A percentile compares a stretch with the other conserved stretches of the same genome.
Evolutionary conservation across 441 rosid genomes (phyloP).

Genomic region (Omphalea diandra): DNA sequence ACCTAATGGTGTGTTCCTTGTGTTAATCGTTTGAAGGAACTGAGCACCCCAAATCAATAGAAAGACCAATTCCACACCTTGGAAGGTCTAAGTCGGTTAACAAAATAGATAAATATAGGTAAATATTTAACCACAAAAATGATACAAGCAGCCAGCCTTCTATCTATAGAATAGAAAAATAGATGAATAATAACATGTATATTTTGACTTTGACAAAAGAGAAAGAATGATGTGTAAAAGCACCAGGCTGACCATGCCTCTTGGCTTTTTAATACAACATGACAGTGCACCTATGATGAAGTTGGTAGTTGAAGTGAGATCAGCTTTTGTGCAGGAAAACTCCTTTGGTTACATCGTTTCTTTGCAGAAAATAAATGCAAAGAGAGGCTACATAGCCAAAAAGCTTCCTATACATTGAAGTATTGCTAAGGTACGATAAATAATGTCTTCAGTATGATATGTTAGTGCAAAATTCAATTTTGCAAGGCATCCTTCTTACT

Average conservation of each 20-base stretch:
- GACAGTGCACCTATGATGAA: not conserved
- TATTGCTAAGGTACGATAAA: not conserved
- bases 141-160: not conserved
- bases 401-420: slow-evolving; percentile 8
- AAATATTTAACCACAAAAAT: not conserved
- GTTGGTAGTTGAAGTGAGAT: not conserved
- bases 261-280: slow-evolving; percentile 15
- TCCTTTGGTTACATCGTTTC: slow-evolving; percentile 2
- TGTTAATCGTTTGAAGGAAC: not conserved
- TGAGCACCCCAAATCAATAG: not conserved
- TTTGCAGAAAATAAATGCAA: not conserved
- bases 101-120: not conserved
- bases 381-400: slow-evolving; percentile 6
- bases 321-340: not conserved
- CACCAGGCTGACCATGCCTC: not conserved
- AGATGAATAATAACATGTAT: not conserved
- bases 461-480: slow-evolving; percentile 1
- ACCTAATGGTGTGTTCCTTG: too few species aligned
- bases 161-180: not conserved
- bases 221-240: not conserved
- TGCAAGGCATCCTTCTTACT: slow-evolving; percentile 28
- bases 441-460: not conserved
- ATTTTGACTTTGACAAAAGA: not conserved
- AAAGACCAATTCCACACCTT: not conserved
- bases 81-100: not conserved